A percentile compares a stretch with the other conserved stretches of the same genome.
phyloP scores from a whole-genome alignment of 805 yeast genomes.

The Zygoascus flipseniorum region DNA sequence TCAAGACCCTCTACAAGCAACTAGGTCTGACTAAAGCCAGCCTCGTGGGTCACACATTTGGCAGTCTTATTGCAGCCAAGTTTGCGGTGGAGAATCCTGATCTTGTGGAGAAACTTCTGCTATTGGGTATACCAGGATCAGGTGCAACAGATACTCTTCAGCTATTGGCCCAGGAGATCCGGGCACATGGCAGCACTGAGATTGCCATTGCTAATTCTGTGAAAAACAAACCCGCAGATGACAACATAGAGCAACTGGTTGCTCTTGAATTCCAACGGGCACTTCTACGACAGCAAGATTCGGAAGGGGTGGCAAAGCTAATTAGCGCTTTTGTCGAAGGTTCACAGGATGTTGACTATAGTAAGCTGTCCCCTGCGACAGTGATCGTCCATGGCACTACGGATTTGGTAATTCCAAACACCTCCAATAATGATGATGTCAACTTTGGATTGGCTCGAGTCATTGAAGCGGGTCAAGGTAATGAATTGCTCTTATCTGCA shows the following conservation, averaged over 20 bases:
- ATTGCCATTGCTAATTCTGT: neutral
- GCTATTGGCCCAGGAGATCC: neutral
- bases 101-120: neutral
- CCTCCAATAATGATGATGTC: neutral
- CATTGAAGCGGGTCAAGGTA: neutral
- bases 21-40: neutral
- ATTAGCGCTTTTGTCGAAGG: neutral
- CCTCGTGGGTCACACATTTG: neutral
- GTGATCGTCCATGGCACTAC: neutral
- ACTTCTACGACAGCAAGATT: neutral
- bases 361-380: too few species aligned
- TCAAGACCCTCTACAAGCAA: neutral
- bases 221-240: neutral
- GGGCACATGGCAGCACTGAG: neutral
- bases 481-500: neutral
- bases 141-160: neutral
- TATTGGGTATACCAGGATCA: neutral
- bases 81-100: neutral
- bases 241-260: neutral
- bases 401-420: neutral
- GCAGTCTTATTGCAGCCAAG: neutral
- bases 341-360: neutral
- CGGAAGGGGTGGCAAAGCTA: neutral
- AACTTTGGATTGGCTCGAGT: neutral
- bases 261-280: neutral